Evolutionary conservation across 2,329 filamentous ascomycete genomes (phyloP).

Genomic region (Sporothrix phasma): DNA sequence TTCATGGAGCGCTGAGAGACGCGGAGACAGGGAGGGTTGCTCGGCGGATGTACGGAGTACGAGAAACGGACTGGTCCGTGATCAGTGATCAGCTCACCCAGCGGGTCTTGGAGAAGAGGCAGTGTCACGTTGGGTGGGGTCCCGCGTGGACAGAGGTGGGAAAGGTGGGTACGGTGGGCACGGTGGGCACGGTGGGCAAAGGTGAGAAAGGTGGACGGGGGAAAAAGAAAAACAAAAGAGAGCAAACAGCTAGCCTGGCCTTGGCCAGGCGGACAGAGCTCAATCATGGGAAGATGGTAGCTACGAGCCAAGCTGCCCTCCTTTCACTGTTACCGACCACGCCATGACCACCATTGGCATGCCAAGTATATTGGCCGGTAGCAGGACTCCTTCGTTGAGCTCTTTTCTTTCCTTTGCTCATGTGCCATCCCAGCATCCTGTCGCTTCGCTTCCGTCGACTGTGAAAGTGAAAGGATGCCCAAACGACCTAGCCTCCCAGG

Average conservation of each 20-base stretch:
- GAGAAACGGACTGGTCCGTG: too few species aligned
- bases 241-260: not conserved
- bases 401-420: not conserved
- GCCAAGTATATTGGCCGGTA: not conserved
- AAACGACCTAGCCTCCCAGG: too few species aligned
- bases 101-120: too few species aligned
- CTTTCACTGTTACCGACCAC: not conserved
- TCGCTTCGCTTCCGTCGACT: not conserved
- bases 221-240: not conserved
- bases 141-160: not conserved
- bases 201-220: not conserved
- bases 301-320: not conserved
- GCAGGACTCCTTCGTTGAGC: not conserved
- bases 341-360: not conserved
- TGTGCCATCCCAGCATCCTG: not conserved
- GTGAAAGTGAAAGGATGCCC: too few species aligned
- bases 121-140: not conserved
- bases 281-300: too few species aligned
- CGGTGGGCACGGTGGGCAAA: too few species aligned
- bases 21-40: not conserved
- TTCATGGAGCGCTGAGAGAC: too few species aligned
- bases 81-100: too few species aligned
- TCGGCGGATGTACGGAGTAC: not conserved
- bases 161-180: too few species aligned
- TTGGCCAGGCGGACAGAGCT: not conserved